Percentiles rank a stretch among this genome's conserved stretches.
Conservation (phyloP, 805 yeast genomes). For the Lipomyces orientalis region DNA sequence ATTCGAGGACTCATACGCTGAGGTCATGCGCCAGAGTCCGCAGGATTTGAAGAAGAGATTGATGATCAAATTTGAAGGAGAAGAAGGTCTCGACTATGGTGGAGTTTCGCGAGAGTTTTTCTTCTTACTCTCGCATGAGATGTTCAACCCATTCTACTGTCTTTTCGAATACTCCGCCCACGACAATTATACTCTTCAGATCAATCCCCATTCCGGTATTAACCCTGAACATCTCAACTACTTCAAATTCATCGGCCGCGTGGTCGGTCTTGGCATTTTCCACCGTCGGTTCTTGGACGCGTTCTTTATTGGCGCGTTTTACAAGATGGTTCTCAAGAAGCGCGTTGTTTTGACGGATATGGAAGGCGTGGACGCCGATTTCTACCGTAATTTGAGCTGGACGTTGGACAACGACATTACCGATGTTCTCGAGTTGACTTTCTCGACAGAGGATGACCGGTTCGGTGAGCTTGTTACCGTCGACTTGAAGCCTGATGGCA, state of each 20-base stretch:
- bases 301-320: constrained; percentile 96
- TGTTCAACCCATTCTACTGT: constrained; percentile 98
- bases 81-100: constrained; percentile 99
- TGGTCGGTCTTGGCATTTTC: constrained; percentile 97
- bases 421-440: constrained; percentile 83
- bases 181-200: constrained; percentile 96
- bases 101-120: constrained; percentile 98
- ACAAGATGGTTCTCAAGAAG: constrained; percentile 95
- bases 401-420: constrained; percentile 93
- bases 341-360: constrained; percentile 94
- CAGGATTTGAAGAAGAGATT: constrained; percentile 96
- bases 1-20: constrained; percentile 97
- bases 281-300: constrained; percentile 98
- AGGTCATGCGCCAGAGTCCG: constrained; percentile 98
- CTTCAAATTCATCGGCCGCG: constrained; percentile 97
- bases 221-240: constrained; percentile 98
- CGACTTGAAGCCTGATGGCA: constrained; percentile 88
- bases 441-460: constrained; percentile 84
- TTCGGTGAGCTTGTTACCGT: constrained; percentile 91
- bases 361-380: constrained; percentile 99
- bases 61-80: constrained; percentile 98
- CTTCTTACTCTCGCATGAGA: constrained; percentile 94
- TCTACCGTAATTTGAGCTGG: constrained; percentile 94
- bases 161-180: constrained; percentile 96
- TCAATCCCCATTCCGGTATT: constrained; percentile 95